Conservation (phyloP, 768 basidiomycete genomes). For the Calocybe cyanea region DNA sequence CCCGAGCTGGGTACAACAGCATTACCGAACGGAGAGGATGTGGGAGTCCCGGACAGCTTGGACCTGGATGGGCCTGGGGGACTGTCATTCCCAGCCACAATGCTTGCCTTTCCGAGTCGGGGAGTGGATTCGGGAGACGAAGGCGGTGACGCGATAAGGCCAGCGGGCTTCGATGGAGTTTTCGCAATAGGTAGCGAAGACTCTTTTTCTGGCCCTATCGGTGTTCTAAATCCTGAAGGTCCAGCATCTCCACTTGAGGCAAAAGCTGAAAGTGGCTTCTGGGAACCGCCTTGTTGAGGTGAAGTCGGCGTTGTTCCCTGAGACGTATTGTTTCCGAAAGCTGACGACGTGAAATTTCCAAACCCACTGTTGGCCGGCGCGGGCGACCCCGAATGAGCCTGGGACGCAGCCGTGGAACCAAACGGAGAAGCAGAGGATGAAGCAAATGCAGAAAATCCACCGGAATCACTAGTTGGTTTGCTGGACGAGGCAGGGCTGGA, state of each 20-base stretch:
- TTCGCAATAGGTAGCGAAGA: too few species aligned
- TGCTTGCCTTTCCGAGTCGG: slow-evolving; percentile 13
- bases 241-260: not conserved
- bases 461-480: slow-evolving; percentile 1
- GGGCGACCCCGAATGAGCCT: slow-evolving; percentile 4
- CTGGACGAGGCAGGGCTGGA: not conserved
- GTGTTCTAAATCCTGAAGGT: too few species aligned
- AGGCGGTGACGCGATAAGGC: slow-evolving; percentile 13
- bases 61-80: slow-evolving; percentile 14
- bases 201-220: too few species aligned
- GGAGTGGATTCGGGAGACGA: slow-evolving; percentile 20
- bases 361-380: slow-evolving; percentile 13
- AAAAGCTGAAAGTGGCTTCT: slow-evolving; percentile 4
- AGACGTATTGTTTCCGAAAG: slow-evolving; percentile 17
- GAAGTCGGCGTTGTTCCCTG: slow-evolving; percentile 7
- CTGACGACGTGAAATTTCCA: slow-evolving; percentile 17
- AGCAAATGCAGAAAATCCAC: slow-evolving; percentile 22
- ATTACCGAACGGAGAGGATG: slow-evolving; percentile 18
- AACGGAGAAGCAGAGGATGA: slow-evolving; percentile 25
- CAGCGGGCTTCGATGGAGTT: slow-evolving; percentile 6
- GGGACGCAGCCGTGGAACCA: slow-evolving; percentile 4
- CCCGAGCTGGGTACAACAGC: slow-evolving; percentile 13
- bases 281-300: not conserved
- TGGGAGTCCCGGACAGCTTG: slow-evolving; percentile 21
- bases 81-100: slow-evolving; percentile 12